phyloP scores from a whole-genome alignment of 805 yeast genomes.

The Suhomyces pyralidae region DNA sequence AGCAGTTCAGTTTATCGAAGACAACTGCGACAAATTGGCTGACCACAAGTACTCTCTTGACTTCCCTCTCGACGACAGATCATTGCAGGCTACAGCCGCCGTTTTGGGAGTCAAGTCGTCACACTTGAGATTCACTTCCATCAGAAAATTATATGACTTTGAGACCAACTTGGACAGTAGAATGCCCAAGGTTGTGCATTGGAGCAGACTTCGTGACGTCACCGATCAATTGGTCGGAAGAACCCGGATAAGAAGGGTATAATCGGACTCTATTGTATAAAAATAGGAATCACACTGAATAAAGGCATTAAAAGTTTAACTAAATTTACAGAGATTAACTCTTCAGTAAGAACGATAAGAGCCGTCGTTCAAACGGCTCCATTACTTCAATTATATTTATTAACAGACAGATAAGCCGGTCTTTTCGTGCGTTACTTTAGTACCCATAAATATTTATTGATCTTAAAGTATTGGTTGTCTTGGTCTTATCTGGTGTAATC shows the following conservation, averaged over 20 bases:
- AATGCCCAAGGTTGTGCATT: conserved; percentile 85
- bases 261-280: not conserved
- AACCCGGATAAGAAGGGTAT: conserved; percentile 16
- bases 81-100: conserved; percentile 36
- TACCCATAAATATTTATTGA: too few species aligned
- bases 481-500: too few species aligned
- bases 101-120: conserved; percentile 60
- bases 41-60: conserved; percentile 25
- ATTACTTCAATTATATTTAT: too few species aligned
- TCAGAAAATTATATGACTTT: conserved; percentile 74
- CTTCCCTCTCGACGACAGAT: conserved; percentile 31
- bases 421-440: too few species aligned
- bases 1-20: conserved; percentile 85
- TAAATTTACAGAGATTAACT: too few species aligned
- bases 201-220: conserved; percentile 72
- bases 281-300: not conserved
- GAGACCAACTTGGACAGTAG: conserved; percentile 81
- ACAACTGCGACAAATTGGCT: conserved; percentile 24
- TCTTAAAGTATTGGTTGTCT: too few species aligned
- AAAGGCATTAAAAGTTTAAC: not conserved
- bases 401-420: too few species aligned
- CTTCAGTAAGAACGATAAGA: not conserved
- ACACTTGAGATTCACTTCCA: conserved; percentile 68
- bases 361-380: not conserved
- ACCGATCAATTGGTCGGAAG: conserved; percentile 86